Percentiles rank a stretch among this genome's conserved stretches.
Evolutionary conservation across 176 grass and related monocot genomes (phyloP).

Genomic region (Saccharum officinarum): DNA sequence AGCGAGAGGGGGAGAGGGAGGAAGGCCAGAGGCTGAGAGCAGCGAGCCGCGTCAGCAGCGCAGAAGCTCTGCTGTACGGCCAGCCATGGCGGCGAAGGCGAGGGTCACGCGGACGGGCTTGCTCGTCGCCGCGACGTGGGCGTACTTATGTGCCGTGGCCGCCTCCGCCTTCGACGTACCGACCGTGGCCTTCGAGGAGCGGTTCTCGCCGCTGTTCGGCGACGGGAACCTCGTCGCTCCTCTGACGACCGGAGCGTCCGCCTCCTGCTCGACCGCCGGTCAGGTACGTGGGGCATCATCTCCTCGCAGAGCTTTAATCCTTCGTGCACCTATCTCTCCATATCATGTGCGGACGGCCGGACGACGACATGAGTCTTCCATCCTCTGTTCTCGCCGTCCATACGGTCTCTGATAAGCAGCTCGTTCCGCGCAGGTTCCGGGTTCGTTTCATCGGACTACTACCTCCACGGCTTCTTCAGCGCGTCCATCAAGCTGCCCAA

Average conservation of each 20-base stretch:
- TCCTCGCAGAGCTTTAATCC: background rate
- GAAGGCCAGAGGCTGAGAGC: background rate
- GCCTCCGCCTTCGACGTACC: constrained; percentile 52
- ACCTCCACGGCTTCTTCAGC: constrained; percentile 81
- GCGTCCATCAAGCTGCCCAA: constrained; percentile 75
- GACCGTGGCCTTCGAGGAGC: constrained; percentile 57
- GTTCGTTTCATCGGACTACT: constrained; percentile 81
- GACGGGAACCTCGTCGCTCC: constrained; percentile 65
- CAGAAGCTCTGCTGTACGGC: background rate
- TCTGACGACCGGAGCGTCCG: constrained; percentile 46
- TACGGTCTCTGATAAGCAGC: background rate
- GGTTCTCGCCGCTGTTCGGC: constrained; percentile 79
- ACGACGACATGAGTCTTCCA: no score
- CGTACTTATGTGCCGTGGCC: constrained; percentile 11
- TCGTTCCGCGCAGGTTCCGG: constrained; percentile 52
- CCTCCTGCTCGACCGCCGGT: constrained; percentile 71
- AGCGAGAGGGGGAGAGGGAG: background rate
- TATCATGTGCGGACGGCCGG: no score
- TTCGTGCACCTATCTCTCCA: background rate
- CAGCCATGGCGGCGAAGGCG: constrained; percentile 34
- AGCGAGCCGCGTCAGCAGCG: no score
- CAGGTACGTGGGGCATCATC: constrained; percentile 37
- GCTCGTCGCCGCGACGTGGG: constrained; percentile 23
- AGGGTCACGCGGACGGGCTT: background rate
- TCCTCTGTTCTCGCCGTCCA: background rate